Conservation (phyloP, 2,329 filamentous ascomycete species). For the Zymoseptoria crescenta region DNA sequence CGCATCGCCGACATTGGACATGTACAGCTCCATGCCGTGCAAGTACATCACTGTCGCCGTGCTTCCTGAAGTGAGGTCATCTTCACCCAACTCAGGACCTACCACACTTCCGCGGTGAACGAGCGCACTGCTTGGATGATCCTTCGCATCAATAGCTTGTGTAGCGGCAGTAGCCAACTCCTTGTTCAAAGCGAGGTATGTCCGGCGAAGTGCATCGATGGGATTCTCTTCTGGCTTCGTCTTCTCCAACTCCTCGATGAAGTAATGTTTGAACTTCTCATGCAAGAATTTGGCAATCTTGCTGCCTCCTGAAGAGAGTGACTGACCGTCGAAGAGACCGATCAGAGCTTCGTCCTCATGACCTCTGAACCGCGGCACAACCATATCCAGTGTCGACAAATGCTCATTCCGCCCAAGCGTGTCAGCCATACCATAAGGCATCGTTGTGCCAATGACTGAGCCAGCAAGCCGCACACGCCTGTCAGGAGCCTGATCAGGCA, state of each 20-base stretch:
- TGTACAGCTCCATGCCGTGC: slow-evolving; percentile 79
- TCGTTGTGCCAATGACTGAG: slow-evolving; percentile 71
- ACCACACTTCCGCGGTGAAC: slow-evolving; percentile 64
- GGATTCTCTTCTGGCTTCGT: slow-evolving; percentile 64
- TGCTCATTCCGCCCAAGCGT: slow-evolving; percentile 89
- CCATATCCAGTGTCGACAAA: slow-evolving; percentile 88
- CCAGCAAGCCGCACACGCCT: slow-evolving; percentile 92
- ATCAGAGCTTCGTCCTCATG: slow-evolving; percentile 84
- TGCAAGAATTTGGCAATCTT: slow-evolving; percentile 95
- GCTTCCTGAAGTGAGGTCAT: slow-evolving; percentile 82
- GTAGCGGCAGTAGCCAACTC: slow-evolving; percentile 80
- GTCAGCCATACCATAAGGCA: slow-evolving; percentile 97
- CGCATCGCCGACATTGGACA: slow-evolving; percentile 91
- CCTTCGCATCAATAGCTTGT: slow-evolving; percentile 69
- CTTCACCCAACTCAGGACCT: slow-evolving; percentile 72
- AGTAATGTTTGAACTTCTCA: slow-evolving; percentile 85
- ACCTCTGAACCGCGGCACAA: slow-evolving; percentile 84
- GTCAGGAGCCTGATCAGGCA: slow-evolving; percentile 92
- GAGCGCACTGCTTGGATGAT: slow-evolving; percentile 40
- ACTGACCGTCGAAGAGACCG: slow-evolving; percentile 92
- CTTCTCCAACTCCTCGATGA: slow-evolving; percentile 71
- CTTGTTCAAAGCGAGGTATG: slow-evolving; percentile 87
- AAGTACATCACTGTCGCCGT: slow-evolving; percentile 89
- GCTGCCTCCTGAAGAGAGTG: slow-evolving; percentile 79
- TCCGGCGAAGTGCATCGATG: slow-evolving; percentile 71